Evolutionary conservation across 305 asterid species (phyloP).

Genomic region (Rubia tinctorum): DNA sequence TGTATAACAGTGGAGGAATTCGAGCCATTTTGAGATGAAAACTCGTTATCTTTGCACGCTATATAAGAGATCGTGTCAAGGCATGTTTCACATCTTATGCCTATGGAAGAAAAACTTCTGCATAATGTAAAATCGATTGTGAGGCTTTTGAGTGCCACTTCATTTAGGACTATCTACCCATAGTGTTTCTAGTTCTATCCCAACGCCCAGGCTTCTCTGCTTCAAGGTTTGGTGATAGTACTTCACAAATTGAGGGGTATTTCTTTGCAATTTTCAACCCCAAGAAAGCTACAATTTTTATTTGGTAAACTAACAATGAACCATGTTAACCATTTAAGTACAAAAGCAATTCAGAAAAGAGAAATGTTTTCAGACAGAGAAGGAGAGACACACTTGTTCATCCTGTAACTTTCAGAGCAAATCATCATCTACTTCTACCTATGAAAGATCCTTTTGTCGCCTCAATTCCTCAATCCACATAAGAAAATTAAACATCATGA

Average conservation of each 20-base stretch:
- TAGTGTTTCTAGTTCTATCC: slow-evolving; percentile 48
- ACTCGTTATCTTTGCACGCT: too few relatives aligned
- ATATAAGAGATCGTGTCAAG: too few relatives aligned
- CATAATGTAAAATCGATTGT: too few relatives aligned
- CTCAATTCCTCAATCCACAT: slow-evolving; percentile 87
- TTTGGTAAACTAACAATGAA: too few relatives aligned
- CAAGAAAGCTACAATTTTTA: too few relatives aligned
- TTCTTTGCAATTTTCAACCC: too few relatives aligned
- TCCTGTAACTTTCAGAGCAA: slow-evolving; percentile 67
- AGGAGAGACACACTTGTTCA: slow-evolving; percentile 51
- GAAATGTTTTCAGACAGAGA: slow-evolving; percentile 4
- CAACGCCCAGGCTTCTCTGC: slow-evolving; percentile 37
- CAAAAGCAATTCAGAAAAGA: slow-evolving; percentile 15
- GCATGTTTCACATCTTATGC: too few relatives aligned
- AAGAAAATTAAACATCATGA: too few relatives aligned
- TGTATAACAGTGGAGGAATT: too few relatives aligned
- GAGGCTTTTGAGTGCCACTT: slow-evolving; percentile 93
- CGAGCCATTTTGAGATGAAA: too few relatives aligned
- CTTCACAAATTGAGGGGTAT: slow-evolving; percentile 78
- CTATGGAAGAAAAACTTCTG: too few relatives aligned
- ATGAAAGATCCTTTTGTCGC: slow-evolving; percentile 88
- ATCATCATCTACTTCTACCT: slow-evolving; percentile 79
- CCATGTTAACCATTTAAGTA: background rate
- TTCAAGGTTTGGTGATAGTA: slow-evolving; percentile 51
- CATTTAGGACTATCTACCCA: slow-evolving; percentile 64